Base-by-base conservation (phyloP, 2,329 filamentous ascomycete genomes). In the Zymoseptoria brevis region DNA sequence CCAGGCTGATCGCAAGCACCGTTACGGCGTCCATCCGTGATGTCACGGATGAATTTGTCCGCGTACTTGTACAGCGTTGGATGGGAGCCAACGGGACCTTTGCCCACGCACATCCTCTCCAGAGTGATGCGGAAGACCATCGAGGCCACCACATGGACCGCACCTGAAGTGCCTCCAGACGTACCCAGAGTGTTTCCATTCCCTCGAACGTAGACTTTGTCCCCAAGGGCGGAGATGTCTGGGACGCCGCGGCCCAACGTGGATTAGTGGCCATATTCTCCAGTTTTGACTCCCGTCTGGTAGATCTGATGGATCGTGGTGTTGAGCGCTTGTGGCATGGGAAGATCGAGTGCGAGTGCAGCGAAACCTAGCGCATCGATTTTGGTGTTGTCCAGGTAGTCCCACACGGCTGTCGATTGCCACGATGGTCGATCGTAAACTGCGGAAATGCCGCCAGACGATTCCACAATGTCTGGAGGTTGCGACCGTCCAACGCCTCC, bases 211-310 rank as follows among this genome's bases (percentile, higher is more conserved):
- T 75, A 75, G 8, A 75, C 70, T 8, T 76, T 72, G 56, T 75
- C 72, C 1, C 70, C 73, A n/a, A 72, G 67, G 4, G 73, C 74
- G 0, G 75, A 63, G 16, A 67, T 61, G 49, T 77, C 75, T 9
- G 75, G 75, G 21, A 75, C 68, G 11, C 64, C 69, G 13, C 68
- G 59, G 1, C 70, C 69, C 22, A 61, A 64, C 35, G 68, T 64
- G 57, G 70, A 71, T 60, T 71, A 71, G 16, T 41, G 35, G 16
- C 35, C 35, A 16, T 41, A 16, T 16, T 16, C 35, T 41, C 35
- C 35, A 16, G 11, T 16, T 13, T 16, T 41, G 0, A 70, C 19
- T 8, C 69, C 69, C 7, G 8, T 24, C 9, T n/a, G 11, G 9
- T 19, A 19, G 49, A 19, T 24, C 19, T 21, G 59, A 16, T 60